Conservation (phyloP, 1,284 basidiomycete species). For the Jaminaea rosea region DNA sequence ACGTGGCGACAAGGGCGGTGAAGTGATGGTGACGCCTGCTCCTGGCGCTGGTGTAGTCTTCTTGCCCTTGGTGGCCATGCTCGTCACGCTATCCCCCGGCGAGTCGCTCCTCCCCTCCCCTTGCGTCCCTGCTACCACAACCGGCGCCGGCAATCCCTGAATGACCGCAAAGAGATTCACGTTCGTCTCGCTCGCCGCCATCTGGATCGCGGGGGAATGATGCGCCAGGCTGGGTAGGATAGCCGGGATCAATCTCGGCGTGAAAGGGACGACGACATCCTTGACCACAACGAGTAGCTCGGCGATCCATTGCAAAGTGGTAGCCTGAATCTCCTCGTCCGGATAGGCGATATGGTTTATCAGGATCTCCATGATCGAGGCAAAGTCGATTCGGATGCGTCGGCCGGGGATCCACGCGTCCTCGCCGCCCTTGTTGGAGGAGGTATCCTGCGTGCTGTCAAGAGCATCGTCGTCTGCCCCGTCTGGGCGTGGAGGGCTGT, state of each 20-base stretch:
- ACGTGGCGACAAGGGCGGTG: neutral
- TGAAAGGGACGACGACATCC: constrained; percentile 87
- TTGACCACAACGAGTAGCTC: constrained; percentile 81
- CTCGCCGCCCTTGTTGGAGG: constrained; percentile 47
- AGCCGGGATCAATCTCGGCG: constrained; percentile 79
- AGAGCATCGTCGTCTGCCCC: constrained; percentile 45
- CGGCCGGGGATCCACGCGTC: constrained; percentile 80
- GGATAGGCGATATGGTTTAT: constrained; percentile 78
- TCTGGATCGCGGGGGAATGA: constrained; percentile 77
- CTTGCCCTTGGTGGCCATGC: neutral
- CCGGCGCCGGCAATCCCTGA: constrained; percentile 67
- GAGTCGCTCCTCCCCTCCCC: neutral
- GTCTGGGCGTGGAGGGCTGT: constrained; percentile 5
- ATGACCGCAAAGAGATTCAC: constrained; percentile 75
- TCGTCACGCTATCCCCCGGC: neutral
- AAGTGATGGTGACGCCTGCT: neutral
- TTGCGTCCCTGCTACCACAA: neutral
- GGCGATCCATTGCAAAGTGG: constrained; percentile 72
- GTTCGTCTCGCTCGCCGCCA: constrained; percentile 77
- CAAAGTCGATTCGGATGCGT: constrained; percentile 82
- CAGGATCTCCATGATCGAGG: constrained; percentile 84
- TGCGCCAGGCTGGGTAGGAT: constrained; percentile 91
- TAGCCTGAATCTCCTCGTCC: constrained; percentile 50
- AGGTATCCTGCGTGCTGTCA: constrained; percentile 15
- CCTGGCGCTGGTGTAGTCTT: too few species aligned